A percentile compares a stretch with the other conserved stretches of the same genome.
phyloP scores from a whole-genome alignment of 768 basidiomycete genomes.

The Auricularia sp. region DNA sequence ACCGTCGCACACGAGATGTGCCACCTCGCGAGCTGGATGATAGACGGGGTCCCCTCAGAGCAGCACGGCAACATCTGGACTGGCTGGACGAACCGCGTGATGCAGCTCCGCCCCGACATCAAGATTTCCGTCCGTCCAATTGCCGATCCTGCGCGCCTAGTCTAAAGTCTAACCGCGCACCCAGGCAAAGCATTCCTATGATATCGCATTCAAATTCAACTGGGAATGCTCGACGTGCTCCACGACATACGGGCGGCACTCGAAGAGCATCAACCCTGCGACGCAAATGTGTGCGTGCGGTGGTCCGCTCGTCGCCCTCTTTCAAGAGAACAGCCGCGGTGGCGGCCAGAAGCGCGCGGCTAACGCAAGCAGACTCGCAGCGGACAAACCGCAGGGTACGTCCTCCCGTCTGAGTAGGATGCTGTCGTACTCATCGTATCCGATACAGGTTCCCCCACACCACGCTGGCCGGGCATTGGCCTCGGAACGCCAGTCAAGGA shows the following conservation, averaged over 20 bases:
- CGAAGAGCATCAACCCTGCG: neutral
- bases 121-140: slow-evolving; percentile 47
- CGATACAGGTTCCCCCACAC: neutral
- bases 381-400: neutral
- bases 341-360: neutral
- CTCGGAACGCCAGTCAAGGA: neutral
- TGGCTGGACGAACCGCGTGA: slow-evolving; percentile 60
- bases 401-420: neutral
- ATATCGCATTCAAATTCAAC: slow-evolving; percentile 59
- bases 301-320: neutral
- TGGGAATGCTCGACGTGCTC: slow-evolving; percentile 31
- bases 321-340: neutral
- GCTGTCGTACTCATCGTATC: neutral
- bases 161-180: neutral
- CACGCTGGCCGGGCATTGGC: neutral
- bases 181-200: slow-evolving; percentile 65
- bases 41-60: slow-evolving; percentile 58
- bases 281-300: neutral
- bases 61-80: slow-evolving; percentile 43
- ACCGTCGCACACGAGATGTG: slow-evolving; percentile 91
- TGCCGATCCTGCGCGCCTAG: slow-evolving; percentile 7
- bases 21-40: slow-evolving; percentile 79
- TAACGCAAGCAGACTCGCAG: neutral
- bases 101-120: slow-evolving; percentile 56
- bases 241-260: neutral